A percentile compares a stretch with the other conserved stretches of the same genome.
These are phyloP conservation scores for Calonectria hongkongensis DNA, from an alignment of 2,329 filamentous ascomycete genomes.

Conservation along the genomic window DNA sequence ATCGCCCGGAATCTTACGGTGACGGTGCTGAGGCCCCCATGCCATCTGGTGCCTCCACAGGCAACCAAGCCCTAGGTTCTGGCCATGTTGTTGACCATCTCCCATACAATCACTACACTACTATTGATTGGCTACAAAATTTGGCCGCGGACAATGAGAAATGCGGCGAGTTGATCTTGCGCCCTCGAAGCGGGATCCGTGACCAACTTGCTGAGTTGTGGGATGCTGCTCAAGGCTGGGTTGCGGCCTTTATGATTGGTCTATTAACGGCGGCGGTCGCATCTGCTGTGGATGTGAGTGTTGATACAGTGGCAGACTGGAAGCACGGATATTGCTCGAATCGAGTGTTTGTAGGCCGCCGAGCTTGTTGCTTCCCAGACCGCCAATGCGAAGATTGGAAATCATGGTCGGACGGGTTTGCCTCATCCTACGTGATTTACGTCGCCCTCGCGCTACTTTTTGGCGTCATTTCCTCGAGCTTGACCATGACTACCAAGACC, in stretches of 20 bases:
- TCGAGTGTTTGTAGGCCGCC: slow-evolving; percentile 23
- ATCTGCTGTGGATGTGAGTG: slow-evolving; percentile 39
- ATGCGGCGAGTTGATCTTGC: not conserved
- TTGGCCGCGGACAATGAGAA: slow-evolving; percentile 60
- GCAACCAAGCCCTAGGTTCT: not conserved
- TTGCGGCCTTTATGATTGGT: slow-evolving; percentile 42
- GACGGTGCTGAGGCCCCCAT: not conserved
- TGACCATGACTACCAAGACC: slow-evolving; percentile 43
- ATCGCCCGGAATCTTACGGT: not conserved
- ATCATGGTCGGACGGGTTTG: slow-evolving; percentile 36
- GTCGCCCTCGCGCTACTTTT: slow-evolving; percentile 35
- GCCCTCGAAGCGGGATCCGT: slow-evolving; percentile 13
- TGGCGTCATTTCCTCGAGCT: slow-evolving; percentile 36
- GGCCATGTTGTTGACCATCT: not conserved
- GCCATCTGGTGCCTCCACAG: not conserved
- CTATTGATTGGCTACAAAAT: slow-evolving; percentile 78
- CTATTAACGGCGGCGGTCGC: slow-evolving; percentile 40
- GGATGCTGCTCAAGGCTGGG: slow-evolving; percentile 40
- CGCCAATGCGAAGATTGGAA: slow-evolving; percentile 26
- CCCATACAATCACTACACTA: slow-evolving; percentile 75
- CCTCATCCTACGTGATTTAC: slow-evolving; percentile 38
- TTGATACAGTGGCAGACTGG: slow-evolving; percentile 43
- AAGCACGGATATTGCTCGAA: slow-evolving; percentile 44
- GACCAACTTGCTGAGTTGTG: slow-evolving; percentile 9
- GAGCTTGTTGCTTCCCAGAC: slow-evolving; percentile 34